phyloP scores from a whole-genome alignment of 306 rosid species.

The Malus sieversii region DNA sequence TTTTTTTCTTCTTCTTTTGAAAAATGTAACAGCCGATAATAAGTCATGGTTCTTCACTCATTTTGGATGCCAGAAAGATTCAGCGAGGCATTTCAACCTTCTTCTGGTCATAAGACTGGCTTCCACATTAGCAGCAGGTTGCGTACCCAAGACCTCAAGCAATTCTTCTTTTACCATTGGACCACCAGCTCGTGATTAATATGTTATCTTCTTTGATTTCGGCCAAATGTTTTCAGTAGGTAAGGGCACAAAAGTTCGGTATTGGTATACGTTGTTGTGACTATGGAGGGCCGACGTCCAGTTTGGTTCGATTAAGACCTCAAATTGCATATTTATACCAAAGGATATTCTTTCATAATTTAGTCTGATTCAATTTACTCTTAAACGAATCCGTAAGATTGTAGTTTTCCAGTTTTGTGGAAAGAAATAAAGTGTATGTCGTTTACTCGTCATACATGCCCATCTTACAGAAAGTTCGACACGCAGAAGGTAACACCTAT shows the following conservation, averaged over 20 bases:
- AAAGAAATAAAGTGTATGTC: background rate
- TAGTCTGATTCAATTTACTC: too few relatives aligned
- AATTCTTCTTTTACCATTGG: too few relatives aligned
- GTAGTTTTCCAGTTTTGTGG: too few relatives aligned
- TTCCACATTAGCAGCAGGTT: too few relatives aligned
- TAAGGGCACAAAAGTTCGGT: background rate
- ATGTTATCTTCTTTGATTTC: background rate
- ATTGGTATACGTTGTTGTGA: background rate
- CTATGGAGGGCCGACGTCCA: background rate
- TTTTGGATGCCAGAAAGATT: too few relatives aligned
- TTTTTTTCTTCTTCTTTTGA: too few relatives aligned
- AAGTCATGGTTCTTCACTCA: too few relatives aligned
- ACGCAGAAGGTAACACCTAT: background rate
- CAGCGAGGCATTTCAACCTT: too few relatives aligned
- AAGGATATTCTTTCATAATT: too few relatives aligned
- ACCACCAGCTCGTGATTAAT: too few relatives aligned
- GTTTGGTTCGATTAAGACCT: background rate
- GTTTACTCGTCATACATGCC: background rate
- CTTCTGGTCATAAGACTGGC: fast-evolving
- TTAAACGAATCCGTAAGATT: too few relatives aligned
- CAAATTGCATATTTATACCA: background rate
- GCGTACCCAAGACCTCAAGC: too few relatives aligned
- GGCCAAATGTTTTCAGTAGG: background rate
- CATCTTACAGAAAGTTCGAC: background rate
- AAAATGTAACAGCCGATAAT: fast-evolving